A percentile compares a stretch with the other conserved stretches of the same genome.
phyloP scores from a whole-genome alignment of 2,329 filamentous ascomycete species.

The Epichloe baconii region DNA sequence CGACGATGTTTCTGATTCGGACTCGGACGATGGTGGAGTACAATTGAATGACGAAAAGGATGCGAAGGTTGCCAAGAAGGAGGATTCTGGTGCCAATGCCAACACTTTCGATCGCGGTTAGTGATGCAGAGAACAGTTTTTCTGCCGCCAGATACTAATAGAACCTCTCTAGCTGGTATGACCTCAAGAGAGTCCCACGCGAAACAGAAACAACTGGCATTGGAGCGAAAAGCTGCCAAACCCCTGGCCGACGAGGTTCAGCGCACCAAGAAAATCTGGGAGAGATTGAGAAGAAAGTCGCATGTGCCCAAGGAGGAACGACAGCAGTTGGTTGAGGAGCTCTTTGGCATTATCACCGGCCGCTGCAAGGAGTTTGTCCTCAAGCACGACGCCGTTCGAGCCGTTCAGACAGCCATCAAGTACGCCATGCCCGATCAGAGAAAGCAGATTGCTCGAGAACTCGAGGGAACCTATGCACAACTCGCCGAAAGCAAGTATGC shows the following conservation, averaged over 20 bases:
- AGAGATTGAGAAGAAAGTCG: slow-evolving; percentile 81
- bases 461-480: slow-evolving; percentile 71
- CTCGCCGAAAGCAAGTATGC: slow-evolving; percentile 92
- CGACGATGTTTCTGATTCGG: slow-evolving; percentile 30
- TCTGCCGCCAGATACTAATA: neutral
- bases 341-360: slow-evolving; percentile 84
- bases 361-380: slow-evolving; percentile 91
- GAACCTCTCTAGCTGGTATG: slow-evolving; percentile 1
- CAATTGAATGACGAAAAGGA: slow-evolving; percentile 26
- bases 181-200: slow-evolving; percentile 77
- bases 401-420: slow-evolving; percentile 93
- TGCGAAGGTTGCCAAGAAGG: slow-evolving; percentile 19
- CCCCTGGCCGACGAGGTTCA: slow-evolving; percentile 82
- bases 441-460: slow-evolving; percentile 73
- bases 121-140: slow-evolving; percentile 9
- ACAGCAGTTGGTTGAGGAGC: slow-evolving; percentile 72
- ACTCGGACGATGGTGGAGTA: slow-evolving; percentile 37
- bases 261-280: slow-evolving; percentile 94
- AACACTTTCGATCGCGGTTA: slow-evolving; percentile 31
- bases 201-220: slow-evolving; percentile 79
- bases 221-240: slow-evolving; percentile 84
- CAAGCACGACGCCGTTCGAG: slow-evolving; percentile 95
- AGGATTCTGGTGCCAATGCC: slow-evolving; percentile 18
- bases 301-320: slow-evolving; percentile 85
- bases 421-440: slow-evolving; percentile 79